These are phyloP conservation scores for Tagetes erecta DNA, from an alignment of 129 eudicot genomes.

Conservation along the genomic window DNA sequence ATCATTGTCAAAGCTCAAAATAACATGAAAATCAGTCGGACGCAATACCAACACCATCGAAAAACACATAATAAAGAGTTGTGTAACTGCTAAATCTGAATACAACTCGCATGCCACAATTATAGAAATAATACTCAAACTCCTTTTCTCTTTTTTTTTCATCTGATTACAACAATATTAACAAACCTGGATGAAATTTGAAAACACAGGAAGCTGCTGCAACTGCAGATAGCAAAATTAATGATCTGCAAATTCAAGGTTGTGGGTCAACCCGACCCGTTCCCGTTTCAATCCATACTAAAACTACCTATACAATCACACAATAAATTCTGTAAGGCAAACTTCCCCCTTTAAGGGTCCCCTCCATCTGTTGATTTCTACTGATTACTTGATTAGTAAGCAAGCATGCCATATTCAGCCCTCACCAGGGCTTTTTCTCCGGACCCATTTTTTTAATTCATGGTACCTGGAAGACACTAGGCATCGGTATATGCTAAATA, in stretches of 20 bases:
- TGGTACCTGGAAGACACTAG: conserved; percentile 18
- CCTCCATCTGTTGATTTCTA: conserved; percentile 1
- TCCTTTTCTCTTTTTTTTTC: conserved; percentile 16
- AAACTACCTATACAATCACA: conserved; percentile 32
- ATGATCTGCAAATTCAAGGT: conserved; percentile 21
- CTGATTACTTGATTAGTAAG: conserved; percentile 26
- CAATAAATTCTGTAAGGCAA: conserved; percentile 16
- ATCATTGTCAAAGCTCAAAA: no score
- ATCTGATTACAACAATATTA: conserved; percentile 30
- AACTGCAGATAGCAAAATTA: conserved; percentile 29
- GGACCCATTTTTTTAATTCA: conserved; percentile 22
- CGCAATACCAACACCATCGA: neutral
- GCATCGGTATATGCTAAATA: conserved; percentile 20
- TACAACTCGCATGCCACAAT: conserved; percentile 25
- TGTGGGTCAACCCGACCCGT: conserved; percentile 12
- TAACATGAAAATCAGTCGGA: neutral
- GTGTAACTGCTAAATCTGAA: conserved; percentile 22
- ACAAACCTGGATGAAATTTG: conserved; percentile 26
- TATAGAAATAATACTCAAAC: conserved; percentile 9
- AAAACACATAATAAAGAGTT: neutral
- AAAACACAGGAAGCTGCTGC: conserved; percentile 34
- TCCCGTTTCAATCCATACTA: conserved; percentile 23
- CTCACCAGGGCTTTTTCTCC: neutral
- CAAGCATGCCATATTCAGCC: conserved; percentile 8
- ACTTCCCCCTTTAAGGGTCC: conserved; percentile 13